Evolutionary conservation across 768 basidiomycete species (phyloP).

Genomic region (Chalciporus sphaerocephalus): DNA sequence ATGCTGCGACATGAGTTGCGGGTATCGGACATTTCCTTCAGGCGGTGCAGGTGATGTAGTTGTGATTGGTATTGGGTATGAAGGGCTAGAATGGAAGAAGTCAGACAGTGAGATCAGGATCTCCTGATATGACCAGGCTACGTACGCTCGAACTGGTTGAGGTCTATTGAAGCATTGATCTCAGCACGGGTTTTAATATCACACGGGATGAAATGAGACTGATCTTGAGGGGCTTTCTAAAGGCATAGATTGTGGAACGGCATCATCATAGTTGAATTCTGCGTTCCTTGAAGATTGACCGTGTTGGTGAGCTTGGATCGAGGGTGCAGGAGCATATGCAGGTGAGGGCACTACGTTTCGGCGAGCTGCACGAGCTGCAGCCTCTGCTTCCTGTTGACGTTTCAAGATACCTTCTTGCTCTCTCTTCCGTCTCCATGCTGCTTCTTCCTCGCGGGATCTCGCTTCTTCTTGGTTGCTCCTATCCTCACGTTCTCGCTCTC

Average conservation of each 20-base stretch:
- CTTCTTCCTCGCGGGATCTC: slow-evolving; percentile 46
- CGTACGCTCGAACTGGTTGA: slow-evolving; percentile 34
- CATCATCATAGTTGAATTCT: slow-evolving; percentile 29
- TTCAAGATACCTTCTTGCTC: slow-evolving; percentile 56
- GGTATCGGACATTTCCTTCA: slow-evolving; percentile 50
- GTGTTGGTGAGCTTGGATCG: slow-evolving; percentile 34
- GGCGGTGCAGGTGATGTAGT: slow-evolving; percentile 63
- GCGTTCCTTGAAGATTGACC: slow-evolving; percentile 28
- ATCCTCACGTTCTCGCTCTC: slow-evolving; percentile 23
- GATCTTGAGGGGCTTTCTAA: slow-evolving; percentile 58
- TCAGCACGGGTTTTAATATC: slow-evolving; percentile 32
- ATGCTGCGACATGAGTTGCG: slow-evolving; percentile 74
- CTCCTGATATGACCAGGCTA: slow-evolving; percentile 7
- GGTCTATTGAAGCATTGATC: slow-evolving; percentile 24
- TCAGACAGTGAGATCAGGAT: slow-evolving; percentile 8
- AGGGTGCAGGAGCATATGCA: slow-evolving; percentile 26
- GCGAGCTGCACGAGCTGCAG: slow-evolving; percentile 43
- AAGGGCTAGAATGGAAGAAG: slow-evolving; percentile 24
- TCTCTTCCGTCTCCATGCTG: slow-evolving; percentile 39
- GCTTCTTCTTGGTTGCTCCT: slow-evolving; percentile 42
- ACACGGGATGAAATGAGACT: slow-evolving; percentile 37
- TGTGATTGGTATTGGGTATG: slow-evolving; percentile 57
- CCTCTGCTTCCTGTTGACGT: slow-evolving; percentile 58
- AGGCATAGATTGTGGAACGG: slow-evolving; percentile 46
- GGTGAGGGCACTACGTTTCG: slow-evolving; percentile 31